These are phyloP conservation scores for Trichomonas tenax DNA, from an alignment of 208 protist species.

Conservation along the genomic window DNA sequence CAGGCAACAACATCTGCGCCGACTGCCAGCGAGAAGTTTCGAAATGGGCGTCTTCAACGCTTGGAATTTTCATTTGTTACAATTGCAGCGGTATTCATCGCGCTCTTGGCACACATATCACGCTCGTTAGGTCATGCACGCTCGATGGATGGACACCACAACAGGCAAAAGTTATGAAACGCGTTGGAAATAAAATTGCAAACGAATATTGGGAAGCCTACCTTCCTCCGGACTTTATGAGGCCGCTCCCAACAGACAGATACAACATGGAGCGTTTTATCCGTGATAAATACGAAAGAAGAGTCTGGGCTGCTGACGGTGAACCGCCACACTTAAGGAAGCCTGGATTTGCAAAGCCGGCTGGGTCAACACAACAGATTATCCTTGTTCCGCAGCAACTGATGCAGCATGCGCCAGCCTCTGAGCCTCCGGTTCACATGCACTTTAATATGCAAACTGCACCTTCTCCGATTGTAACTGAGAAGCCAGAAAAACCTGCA, in stretches of 20 bases:
- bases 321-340: not conserved
- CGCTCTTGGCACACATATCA: slow-evolving; percentile 47
- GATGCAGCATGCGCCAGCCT: not conserved
- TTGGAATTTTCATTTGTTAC: slow-evolving; percentile 51
- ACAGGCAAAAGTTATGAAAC: not conserved
- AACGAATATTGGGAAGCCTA: slow-evolving; percentile 20
- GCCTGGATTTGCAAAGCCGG: not conserved
- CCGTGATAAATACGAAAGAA: slow-evolving; percentile 30
- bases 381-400: not conserved
- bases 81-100: slow-evolving; percentile 49
- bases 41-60: slow-evolving; percentile 40
- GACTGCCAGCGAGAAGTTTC: slow-evolving; percentile 27
- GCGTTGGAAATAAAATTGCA: not conserved
- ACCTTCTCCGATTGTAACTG: not conserved
- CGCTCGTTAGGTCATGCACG: slow-evolving; percentile 35
- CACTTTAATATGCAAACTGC: not conserved
- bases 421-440: not conserved
- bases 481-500: not conserved
- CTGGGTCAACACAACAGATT: not conserved
- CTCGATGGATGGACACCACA: slow-evolving; percentile 41
- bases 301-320: not conserved
- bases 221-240: not conserved
- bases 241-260: not conserved
- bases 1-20: slow-evolving; percentile 31
- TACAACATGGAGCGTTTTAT: slow-evolving; percentile 25